These are phyloP conservation scores for Nannochloris sp. DNA, from an alignment of 139 green algal genomes.

Conservation along the genomic window DNA sequence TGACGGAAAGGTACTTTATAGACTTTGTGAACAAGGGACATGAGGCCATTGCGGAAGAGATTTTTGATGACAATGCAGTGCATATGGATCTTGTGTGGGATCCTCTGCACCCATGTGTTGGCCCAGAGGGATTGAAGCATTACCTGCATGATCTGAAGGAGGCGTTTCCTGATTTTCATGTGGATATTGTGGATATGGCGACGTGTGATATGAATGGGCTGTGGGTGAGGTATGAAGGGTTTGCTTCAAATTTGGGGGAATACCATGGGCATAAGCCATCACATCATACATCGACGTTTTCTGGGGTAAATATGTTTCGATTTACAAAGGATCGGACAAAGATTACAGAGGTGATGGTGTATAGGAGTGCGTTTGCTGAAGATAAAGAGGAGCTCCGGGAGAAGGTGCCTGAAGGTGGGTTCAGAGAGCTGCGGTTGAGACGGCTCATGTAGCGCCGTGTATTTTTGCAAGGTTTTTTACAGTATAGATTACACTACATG, in stretches of 20 bases:
- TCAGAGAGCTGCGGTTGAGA: conserved; percentile 25
- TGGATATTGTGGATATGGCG: conserved; percentile 21
- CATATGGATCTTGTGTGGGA: conserved; percentile 22
- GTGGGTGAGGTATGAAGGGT: conserved; percentile 13
- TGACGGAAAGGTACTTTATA: conserved; percentile 18
- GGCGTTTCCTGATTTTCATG: conserved; percentile 28
- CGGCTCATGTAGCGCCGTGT: neutral
- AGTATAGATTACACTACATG: too few relatives aligned
- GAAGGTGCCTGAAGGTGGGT: conserved; percentile 15
- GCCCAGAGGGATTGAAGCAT: conserved; percentile 19
- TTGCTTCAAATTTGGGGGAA: conserved; percentile 10
- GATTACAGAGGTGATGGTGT: conserved; percentile 28
- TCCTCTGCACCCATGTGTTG: conserved; percentile 18
- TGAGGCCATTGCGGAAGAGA: conserved; percentile 6
- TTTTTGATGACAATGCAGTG: conserved; percentile 12
- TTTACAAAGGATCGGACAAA: conserved; percentile 29
- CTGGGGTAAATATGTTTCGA: conserved; percentile 22
- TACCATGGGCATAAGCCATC: conserved; percentile 20
- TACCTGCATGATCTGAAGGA: conserved; percentile 21
- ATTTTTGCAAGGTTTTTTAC: too few relatives aligned
- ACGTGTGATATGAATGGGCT: conserved; percentile 23
- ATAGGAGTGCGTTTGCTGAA: conserved; percentile 27
- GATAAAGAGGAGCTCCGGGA: conserved; percentile 24
- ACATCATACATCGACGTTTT: conserved; percentile 17
- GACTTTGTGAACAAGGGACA: conserved; percentile 21